These are phyloP conservation scores for Arxiozyma slooffiae DNA, from an alignment of 1,139 yeast species.

Conservation along the genomic window DNA sequence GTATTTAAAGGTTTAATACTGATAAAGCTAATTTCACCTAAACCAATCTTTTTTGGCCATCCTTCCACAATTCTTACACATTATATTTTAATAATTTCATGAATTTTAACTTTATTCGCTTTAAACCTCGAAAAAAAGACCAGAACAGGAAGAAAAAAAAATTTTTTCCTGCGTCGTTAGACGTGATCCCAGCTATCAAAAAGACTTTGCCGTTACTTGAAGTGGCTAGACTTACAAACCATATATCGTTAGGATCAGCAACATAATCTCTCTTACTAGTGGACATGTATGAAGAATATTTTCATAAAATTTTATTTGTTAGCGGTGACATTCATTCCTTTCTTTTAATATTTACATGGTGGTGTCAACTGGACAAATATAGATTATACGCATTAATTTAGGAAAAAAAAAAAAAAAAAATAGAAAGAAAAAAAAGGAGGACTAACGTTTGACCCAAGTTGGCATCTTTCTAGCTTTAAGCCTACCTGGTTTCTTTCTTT, in stretches of 20 bases:
- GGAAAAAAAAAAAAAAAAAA: no score
- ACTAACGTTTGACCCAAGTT: constrained; percentile 91
- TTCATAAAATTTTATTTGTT: background rate
- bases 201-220: background rate
- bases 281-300: background rate
- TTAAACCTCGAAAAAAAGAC: background rate
- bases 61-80: background rate
- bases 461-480: constrained; percentile 94
- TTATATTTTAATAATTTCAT: background rate
- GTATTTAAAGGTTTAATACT: no score
- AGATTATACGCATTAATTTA: no score
- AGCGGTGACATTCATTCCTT: no score
- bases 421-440: background rate
- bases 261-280: background rate
- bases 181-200: background rate
- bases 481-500: constrained; percentile 98
- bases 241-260: background rate
- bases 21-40: background rate
- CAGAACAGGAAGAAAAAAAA: no score
- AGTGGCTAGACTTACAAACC: background rate
- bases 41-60: no score
- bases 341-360: background rate
- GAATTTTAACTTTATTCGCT: background rate
- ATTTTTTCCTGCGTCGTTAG: background rate
- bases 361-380: background rate